Evolutionary conservation across 805 yeast genomes (phyloP).

Genomic region (Saturnispora saitoi): DNA sequence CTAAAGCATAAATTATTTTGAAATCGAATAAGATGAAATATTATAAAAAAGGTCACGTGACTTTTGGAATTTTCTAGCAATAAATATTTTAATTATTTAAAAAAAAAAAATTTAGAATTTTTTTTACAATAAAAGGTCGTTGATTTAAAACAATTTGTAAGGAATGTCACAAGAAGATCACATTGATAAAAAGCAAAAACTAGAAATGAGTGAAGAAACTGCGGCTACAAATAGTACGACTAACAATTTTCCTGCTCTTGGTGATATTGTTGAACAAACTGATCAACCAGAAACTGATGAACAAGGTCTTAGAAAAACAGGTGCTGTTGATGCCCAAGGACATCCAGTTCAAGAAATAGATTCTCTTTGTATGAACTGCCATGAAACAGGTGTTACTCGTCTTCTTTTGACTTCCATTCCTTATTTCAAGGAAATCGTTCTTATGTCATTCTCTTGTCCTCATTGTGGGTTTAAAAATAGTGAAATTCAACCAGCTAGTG

Average conservation of each 20-base stretch:
- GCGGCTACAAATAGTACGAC: conserved; percentile 27
- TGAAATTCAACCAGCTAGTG: conserved; percentile 93
- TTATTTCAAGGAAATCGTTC: conserved; percentile 77
- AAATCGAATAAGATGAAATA: too few relatives aligned
- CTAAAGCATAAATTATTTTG: not conserved
- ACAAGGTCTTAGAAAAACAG: conserved; percentile 46
- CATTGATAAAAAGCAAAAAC: conserved; percentile 23
- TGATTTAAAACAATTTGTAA: not conserved
- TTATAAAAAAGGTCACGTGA: not conserved
- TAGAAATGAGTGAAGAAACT: conserved; percentile 15
- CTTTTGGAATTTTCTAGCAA: conserved; percentile 2
- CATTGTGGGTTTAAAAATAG: conserved; percentile 88
- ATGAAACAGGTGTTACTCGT: conserved; percentile 74
- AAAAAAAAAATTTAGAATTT: not conserved
- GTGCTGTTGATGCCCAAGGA: conserved; percentile 76
- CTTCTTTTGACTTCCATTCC: conserved; percentile 85
- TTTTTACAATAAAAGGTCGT: not conserved
- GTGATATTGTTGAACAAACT: conserved; percentile 46
- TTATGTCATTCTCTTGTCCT: conserved; percentile 94
- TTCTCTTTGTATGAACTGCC: conserved; percentile 94
- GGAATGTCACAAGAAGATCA: conserved; percentile 6
- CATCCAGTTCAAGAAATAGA: conserved; percentile 94
- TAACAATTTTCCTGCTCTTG: conserved; percentile 52
- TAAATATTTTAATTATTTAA: not conserved
- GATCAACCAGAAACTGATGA: conserved; percentile 17